A percentile compares a stretch with the other conserved stretches of the same genome.
phyloP scores from a whole-genome alignment of 1,284 basidiomycete species.

The Vanrija sp. region DNA sequence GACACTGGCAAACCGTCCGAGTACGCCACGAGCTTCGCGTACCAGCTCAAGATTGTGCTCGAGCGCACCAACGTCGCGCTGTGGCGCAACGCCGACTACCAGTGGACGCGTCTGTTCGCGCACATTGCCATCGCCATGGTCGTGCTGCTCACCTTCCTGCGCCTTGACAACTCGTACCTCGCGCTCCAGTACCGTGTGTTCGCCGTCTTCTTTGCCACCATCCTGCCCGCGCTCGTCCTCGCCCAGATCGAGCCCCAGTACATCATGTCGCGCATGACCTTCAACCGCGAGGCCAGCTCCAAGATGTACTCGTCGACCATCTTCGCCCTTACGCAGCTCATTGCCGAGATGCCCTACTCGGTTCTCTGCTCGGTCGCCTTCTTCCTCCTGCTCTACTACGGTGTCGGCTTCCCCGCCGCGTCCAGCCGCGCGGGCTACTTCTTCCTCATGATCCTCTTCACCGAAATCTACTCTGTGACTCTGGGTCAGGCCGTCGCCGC shows the following conservation, averaged over 20 bases:
- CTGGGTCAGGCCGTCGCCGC: conserved; percentile 69
- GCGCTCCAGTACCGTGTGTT: conserved; percentile 83
- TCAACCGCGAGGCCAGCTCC: conserved; percentile 55
- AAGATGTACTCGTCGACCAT: conserved; percentile 54
- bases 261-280: conserved; percentile 65
- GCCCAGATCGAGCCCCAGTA: conserved; percentile 73
- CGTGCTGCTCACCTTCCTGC: conserved; percentile 78
- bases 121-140: conserved; percentile 72
- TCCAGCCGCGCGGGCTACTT: conserved; percentile 37
- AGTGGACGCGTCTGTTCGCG: conserved; percentile 74
- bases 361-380: conserved; percentile 68
- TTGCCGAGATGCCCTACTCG: conserved; percentile 66
- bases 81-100: conserved; percentile 68
- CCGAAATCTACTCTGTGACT: conserved; percentile 71
- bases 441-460: conserved; percentile 65
- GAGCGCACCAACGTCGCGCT: conserved; percentile 69
- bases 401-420: conserved; percentile 33
- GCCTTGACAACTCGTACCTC: conserved; percentile 62
- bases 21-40: conserved; percentile 65
- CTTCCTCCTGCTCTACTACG: conserved; percentile 58
- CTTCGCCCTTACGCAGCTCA: conserved; percentile 75
- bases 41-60: conserved; percentile 73
- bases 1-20: conserved; percentile 29
- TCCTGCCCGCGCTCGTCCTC: conserved; percentile 42
- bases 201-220: conserved; percentile 49